phyloP scores from a whole-genome alignment of 495 filamentous ascomycete species.

The Hypoxylon perforatum region DNA sequence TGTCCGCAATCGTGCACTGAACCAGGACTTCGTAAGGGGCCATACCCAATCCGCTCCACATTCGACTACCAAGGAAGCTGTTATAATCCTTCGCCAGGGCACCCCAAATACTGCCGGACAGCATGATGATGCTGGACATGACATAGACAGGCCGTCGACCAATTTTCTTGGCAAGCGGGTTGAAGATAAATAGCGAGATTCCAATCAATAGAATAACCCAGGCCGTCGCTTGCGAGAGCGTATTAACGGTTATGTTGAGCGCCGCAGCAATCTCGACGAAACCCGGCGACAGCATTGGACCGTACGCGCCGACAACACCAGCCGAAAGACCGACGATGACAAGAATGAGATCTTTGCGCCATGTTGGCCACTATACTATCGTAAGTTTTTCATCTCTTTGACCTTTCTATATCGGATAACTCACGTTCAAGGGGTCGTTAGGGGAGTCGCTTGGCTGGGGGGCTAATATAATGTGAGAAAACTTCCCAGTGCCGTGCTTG shows the following conservation, averaged over 20 bases:
- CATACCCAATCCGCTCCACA: conserved; percentile 65
- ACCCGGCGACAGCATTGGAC: conserved; percentile 65
- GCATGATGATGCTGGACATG: conserved; percentile 65
- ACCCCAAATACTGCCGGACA: conserved; percentile 70
- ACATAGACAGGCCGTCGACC: conserved; percentile 73
- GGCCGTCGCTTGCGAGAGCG: conserved; percentile 50
- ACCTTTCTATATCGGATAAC: conserved; percentile 11
- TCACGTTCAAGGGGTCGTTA: conserved; percentile 65
- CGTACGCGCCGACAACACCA: conserved; percentile 65
- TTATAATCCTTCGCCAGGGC: conserved; percentile 64
- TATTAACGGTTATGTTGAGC: conserved; percentile 49
- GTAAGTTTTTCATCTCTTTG: conserved; percentile 29
- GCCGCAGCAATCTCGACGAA: conserved; percentile 53
- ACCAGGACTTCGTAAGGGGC: conserved; percentile 69
- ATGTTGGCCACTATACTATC: conserved; percentile 58
- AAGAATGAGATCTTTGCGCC: conserved; percentile 65
- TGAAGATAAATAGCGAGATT: conserved; percentile 64
- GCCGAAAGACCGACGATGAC: conserved; percentile 64
- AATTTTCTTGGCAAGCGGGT: conserved; percentile 71
- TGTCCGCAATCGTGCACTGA: conserved; percentile 64
- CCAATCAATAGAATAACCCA: conserved; percentile 52
- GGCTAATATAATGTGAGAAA: conserved; percentile 60
- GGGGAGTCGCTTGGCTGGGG: conserved; percentile 66
- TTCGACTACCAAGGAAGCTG: conserved; percentile 64
- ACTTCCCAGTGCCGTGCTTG: conserved; percentile 61